Evolutionary conservation across 371 early-diverging fungal species (phyloP).

Genomic region (Polyrhizophydium stewartii): DNA sequence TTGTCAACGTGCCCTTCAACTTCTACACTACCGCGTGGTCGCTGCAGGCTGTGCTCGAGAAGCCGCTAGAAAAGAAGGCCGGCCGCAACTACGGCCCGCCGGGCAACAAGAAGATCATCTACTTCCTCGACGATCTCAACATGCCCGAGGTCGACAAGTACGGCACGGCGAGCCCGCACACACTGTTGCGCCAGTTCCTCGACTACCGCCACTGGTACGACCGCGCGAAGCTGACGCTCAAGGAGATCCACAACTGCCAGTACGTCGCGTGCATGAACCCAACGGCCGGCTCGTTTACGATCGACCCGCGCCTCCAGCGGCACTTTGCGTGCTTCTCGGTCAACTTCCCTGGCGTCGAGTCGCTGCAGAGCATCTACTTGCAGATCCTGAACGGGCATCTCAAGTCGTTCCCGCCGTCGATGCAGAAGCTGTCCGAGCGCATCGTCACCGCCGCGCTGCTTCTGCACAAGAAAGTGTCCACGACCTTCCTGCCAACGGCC

Average conservation of each 20-base stretch:
- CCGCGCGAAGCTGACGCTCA: slow-evolving; percentile 52
- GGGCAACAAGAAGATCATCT: slow-evolving; percentile 57
- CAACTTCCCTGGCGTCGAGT: slow-evolving; percentile 55
- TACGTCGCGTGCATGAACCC: slow-evolving; percentile 66
- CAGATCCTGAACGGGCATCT: slow-evolving; percentile 48
- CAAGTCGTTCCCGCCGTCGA: slow-evolving; percentile 38
- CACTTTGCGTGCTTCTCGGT: slow-evolving; percentile 58
- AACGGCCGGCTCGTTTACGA: slow-evolving; percentile 61
- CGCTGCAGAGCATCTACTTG: slow-evolving; percentile 49
- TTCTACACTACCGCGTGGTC: slow-evolving; percentile 61
- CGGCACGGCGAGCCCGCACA: slow-evolving; percentile 56
- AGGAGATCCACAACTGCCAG: slow-evolving; percentile 64
- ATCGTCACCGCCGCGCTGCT: slow-evolving; percentile 43
- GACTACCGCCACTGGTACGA: slow-evolving; percentile 65
- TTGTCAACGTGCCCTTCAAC: slow-evolving; percentile 61
- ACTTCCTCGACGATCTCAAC: slow-evolving; percentile 62
- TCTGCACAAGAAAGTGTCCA: slow-evolving; percentile 52
- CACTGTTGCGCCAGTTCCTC: slow-evolving; percentile 52
- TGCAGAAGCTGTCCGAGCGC: slow-evolving; percentile 43
- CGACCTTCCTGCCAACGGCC: slow-evolving; percentile 54
- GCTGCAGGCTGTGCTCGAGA: slow-evolving; percentile 53
- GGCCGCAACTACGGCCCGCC: slow-evolving; percentile 64
- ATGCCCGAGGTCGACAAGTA: slow-evolving; percentile 68
- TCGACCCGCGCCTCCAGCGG: slow-evolving; percentile 49
- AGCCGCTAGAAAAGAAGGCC: slow-evolving; percentile 62